Evolutionary conservation across 164 flowering plant genomes (phyloP).

Genomic region (Houttuynia cordata): DNA sequence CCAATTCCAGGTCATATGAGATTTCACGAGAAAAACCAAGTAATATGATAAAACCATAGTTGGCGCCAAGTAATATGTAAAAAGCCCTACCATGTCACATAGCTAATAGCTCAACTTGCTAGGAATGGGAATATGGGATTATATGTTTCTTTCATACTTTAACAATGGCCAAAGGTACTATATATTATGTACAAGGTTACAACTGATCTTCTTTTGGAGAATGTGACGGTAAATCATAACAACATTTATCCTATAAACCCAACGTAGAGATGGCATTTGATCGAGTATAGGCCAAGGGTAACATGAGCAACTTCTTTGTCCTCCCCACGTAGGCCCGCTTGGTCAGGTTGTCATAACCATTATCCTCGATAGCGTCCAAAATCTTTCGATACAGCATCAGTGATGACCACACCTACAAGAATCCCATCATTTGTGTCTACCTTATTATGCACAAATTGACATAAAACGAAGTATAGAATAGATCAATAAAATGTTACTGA

Average conservation of each 20-base stretch:
- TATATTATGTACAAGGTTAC: neutral
- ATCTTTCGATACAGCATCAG: slow-evolving; percentile 47
- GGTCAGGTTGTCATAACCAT: slow-evolving; percentile 64
- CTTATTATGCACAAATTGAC: no score
- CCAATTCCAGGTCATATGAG: no score
- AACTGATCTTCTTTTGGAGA: neutral
- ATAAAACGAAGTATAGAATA: neutral
- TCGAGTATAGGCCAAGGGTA: slow-evolving; percentile 52
- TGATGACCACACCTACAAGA: slow-evolving; percentile 66
- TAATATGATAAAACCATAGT: no score
- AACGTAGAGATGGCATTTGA: slow-evolving; percentile 16
- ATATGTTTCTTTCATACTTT: no score
- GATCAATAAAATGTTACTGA: neutral
- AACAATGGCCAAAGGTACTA: no score
- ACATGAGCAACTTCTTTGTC: slow-evolving; percentile 43
- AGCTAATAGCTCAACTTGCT: no score
- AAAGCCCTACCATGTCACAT: no score
- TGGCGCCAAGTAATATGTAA: no score
- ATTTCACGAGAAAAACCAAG: no score
- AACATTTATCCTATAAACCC: neutral
- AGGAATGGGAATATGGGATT: no score
- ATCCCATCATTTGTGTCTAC: neutral
- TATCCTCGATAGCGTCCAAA: slow-evolving; percentile 62
- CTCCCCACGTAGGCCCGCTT: slow-evolving; percentile 62
- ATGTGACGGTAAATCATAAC: neutral